These are phyloP conservation scores for Inga leiocalycina DNA, from an alignment of 306 rosid species.

Conservation along the genomic window DNA sequence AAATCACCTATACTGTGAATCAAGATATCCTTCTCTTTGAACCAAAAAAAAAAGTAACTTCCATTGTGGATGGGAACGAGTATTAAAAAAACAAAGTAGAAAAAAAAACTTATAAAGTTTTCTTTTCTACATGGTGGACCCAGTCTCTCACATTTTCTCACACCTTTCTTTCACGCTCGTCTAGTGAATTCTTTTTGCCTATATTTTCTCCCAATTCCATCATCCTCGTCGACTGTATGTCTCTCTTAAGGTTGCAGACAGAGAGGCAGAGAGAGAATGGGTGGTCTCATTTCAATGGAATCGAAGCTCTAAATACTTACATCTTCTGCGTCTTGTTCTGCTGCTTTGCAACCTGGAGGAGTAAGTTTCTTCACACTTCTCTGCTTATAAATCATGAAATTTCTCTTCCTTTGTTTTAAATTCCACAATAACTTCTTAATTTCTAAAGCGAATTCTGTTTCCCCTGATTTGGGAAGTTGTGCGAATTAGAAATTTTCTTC, in stretches of 20 bases:
- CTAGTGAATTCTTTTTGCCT: conserved; percentile 24
- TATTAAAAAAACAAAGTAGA: too few relatives aligned
- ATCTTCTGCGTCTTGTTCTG: conserved; percentile 22
- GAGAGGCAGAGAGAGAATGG: conserved; percentile 38
- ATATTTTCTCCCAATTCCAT: conserved; percentile 40
- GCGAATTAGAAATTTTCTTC: conserved; percentile 19
- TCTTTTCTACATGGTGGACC: background rate
- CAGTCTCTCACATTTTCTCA: background rate
- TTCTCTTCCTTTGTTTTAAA: conserved; percentile 24
- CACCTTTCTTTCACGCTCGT: background rate
- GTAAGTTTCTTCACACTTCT: conserved; percentile 41
- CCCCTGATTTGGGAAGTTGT: conserved; percentile 1
- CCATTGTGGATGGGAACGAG: too few relatives aligned
- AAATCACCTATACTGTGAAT: too few relatives aligned
- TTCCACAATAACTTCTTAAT: conserved; percentile 12
- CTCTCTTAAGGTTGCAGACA: conserved; percentile 52
- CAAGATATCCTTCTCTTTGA: too few relatives aligned
- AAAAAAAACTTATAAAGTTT: background rate
- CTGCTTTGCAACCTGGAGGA: conserved; percentile 21
- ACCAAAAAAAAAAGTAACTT: too few relatives aligned
- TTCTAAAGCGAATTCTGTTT: conserved; percentile 26
- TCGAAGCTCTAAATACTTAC: conserved; percentile 38
- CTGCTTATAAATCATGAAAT: conserved; percentile 11
- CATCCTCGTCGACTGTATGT: conserved; percentile 60
- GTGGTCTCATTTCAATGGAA: conserved; percentile 51